Evolutionary conservation across 2,329 filamentous ascomycete genomes (phyloP), one percentile per base, ranked within the genome.

Genomic region (Pseudogymnoascus sp.): DNA sequence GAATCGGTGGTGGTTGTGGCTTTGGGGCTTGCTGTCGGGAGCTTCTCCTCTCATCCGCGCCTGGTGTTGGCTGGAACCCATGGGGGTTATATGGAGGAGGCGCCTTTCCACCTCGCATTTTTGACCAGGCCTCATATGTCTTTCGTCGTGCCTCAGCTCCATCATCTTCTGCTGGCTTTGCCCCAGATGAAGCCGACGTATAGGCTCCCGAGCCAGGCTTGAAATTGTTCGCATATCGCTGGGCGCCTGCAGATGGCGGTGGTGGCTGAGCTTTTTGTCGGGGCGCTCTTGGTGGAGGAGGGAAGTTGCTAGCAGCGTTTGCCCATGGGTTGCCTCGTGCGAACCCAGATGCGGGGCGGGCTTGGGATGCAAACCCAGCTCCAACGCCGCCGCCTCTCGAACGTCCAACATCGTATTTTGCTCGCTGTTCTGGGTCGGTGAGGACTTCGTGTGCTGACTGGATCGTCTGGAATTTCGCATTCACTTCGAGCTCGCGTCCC

Each of bases 381-480:
- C 58, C 58, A 26, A 6, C n/a, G 58, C 63, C 61, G 60, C 65
- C 69, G 6, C 26, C 45, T 61, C 66, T 66, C 8, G 59, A 62
- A 61, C 71, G 66, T 29, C 67, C 68, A 8, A 66, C 61, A 68
- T 74, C 72, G 61, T 74, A 74, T 64, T 67, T 74, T 7, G 69
- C 67, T 59, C 69, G 65, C 63, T 74, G 70, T 43, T 59, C 37
- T 6, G 69, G 59, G 62, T 74, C 72, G 66, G 78, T 81, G 52
- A 90, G 78, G 60, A 90, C 78, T 72, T 90, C 87, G 68, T 89
- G 82, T 37, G 87, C 87, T 7, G 85, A 82, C 73, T 89, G 86
- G 45, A 90, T 88, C 49, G 81, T 81, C 73, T 90, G 87, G 68
- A 90, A 90, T 69, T 85, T 87, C 37, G 84, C 78, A 43, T 83